Base-by-base conservation (phyloP, 805 yeast species). In the Myxozyma neglecta region DNA sequence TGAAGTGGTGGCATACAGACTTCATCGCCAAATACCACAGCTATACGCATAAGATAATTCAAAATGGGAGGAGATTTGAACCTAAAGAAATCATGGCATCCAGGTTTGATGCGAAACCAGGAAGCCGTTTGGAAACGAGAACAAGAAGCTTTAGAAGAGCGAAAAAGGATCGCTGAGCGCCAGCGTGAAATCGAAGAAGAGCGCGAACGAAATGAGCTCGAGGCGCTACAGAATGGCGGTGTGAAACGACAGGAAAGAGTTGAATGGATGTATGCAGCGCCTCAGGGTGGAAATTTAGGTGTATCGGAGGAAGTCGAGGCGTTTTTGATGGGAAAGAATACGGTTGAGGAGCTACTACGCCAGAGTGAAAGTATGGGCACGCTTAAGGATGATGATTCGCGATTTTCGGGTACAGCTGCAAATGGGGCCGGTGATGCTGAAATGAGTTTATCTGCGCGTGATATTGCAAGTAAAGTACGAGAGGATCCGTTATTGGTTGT, bases 61-160 rank as follows among this genome's bases (percentile, higher is more conserved):
- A 56, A 20, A 49, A 56, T 56, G 59, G 69, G 70, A 45, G 71
- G 71, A 45, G 97, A 92, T 73, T 80, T 93, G 65, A 93, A 93
- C 72, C 75, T 92, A 59, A 88, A 93, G 76, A 93, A 93, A 73
- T 93, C 98, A 64, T 93, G 98, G 99, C 90, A 93, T 74, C 97
- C 99, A 1, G 92, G 88, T 51, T 79, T 90, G 54, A 78, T 89
- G 71, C 89, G 87, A 72, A 93, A 93, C 78, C 90, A 87, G 75
- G 86, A 86, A 67, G 88, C 86, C 70, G 92, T 93, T 40, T 88
- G 96, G 93, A 80, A 85, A 66, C 80, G 79, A 57, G 97, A 94
- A 70, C 91, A 89, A 71, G 86, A 86, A 45, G 85, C 88, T 8
- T 75, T 90, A 6, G 81, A 82, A n/a, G 96, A 89, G 69, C 81